Conservation (phyloP, 805 yeast species). For the Candida silvicultrix region DNA sequence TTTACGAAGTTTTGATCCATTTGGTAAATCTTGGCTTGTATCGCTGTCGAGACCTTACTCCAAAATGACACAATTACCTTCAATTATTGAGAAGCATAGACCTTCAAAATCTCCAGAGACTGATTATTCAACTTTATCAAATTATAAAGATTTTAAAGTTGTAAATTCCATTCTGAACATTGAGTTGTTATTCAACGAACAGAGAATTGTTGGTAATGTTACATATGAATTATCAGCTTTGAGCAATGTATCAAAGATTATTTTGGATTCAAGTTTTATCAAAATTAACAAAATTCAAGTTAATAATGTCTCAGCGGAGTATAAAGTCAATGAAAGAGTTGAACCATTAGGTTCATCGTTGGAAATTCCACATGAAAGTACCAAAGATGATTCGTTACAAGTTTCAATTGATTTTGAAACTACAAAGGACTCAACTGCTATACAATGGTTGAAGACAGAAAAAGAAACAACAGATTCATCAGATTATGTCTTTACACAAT, state of each 20-base stretch:
- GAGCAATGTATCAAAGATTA: conserved; percentile 29
- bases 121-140: conserved; percentile 79
- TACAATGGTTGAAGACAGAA: conserved; percentile 71
- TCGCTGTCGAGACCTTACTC: not conserved
- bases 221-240: conserved; percentile 34
- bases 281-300: conserved; percentile 38
- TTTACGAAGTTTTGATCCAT: not conserved
- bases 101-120: conserved; percentile 37
- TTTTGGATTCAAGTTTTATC: conserved; percentile 66
- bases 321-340: conserved; percentile 30
- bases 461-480: conserved; percentile 63
- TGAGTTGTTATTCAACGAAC: conserved; percentile 47
- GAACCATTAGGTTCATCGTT: conserved; percentile 61
- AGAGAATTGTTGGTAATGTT: conserved; percentile 51
- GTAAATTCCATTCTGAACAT: conserved; percentile 45
- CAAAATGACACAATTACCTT: conserved; percentile 15
- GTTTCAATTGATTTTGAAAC: conserved; percentile 55
- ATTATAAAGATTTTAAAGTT: conserved; percentile 50
- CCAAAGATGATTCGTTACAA: conserved; percentile 8
- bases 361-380: conserved; percentile 13
- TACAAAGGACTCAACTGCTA: conserved; percentile 71
- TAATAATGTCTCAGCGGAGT: conserved; percentile 28
- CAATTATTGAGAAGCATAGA: conserved; percentile 23
- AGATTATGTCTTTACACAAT: conserved; percentile 65
- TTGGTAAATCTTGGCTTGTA: not conserved